Evolutionary conservation across 495 filamentous ascomycete genomes (phyloP).

Genomic region (Penicillium waksmanii): DNA sequence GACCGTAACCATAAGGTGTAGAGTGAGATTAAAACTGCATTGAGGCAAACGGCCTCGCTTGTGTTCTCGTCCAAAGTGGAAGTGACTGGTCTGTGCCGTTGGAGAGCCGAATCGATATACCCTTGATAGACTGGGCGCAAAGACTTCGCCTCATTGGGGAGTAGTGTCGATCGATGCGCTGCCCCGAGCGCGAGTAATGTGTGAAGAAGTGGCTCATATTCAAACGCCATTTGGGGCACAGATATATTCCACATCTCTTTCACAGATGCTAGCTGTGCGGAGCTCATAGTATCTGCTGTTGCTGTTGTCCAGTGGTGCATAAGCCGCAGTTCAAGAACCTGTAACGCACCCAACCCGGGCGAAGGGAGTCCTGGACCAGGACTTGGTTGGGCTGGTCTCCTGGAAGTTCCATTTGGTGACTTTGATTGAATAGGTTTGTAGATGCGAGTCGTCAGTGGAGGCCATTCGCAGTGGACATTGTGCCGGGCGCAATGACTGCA

Average conservation of each 20-base stretch:
- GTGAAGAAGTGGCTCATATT: slow-evolving; percentile 31
- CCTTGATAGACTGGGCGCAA: slow-evolving; percentile 26
- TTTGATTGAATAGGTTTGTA: slow-evolving; percentile 18
- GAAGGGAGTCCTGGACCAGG: slow-evolving; percentile 12
- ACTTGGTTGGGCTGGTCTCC: not conserved
- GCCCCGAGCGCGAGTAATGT: slow-evolving; percentile 28
- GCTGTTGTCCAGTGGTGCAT: slow-evolving; percentile 29
- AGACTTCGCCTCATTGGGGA: slow-evolving; percentile 19
- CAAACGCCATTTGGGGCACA: slow-evolving; percentile 30
- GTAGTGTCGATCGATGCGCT: slow-evolving; percentile 24
- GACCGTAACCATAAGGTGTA: slow-evolving; percentile 27
- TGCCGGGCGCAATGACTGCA: slow-evolving; percentile 30
- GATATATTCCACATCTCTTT: slow-evolving; percentile 24
- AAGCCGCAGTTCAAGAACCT: slow-evolving; percentile 26
- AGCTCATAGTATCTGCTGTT: slow-evolving; percentile 26
- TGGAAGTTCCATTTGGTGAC: not conserved
- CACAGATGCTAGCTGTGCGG: slow-evolving; percentile 19
- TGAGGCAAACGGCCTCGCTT: slow-evolving; percentile 22
- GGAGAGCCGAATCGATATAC: slow-evolving; percentile 26
- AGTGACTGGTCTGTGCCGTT: slow-evolving; percentile 20
- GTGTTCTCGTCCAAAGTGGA: slow-evolving; percentile 15
- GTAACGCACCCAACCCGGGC: slow-evolving; percentile 15
- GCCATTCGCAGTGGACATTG: slow-evolving; percentile 21
- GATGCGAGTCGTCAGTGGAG: slow-evolving; percentile 15
- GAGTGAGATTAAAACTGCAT: slow-evolving; percentile 25